phyloP scores from a whole-genome alignment of 352 stramenopile species.

The Globisporangium spinosum region DNA sequence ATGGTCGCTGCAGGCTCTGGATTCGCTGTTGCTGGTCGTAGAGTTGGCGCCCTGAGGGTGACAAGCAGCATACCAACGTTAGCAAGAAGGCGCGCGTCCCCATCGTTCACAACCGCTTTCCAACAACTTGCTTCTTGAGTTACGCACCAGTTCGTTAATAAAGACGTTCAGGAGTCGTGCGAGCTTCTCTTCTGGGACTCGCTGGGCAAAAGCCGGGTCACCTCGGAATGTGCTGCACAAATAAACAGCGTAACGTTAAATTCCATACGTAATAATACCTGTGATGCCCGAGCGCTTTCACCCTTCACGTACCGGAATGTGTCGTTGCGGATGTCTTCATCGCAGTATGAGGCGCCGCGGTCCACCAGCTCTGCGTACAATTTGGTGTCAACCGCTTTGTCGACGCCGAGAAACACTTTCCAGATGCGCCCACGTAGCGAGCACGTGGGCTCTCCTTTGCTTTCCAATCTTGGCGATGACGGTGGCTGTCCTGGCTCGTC shows the following conservation, averaged over 20 bases:
- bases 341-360: slow-evolving; percentile 72
- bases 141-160: slow-evolving; percentile 72
- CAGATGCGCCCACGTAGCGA: slow-evolving; percentile 84
- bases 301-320: slow-evolving; percentile 57
- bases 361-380: slow-evolving; percentile 71
- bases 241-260: neutral
- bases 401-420: slow-evolving; percentile 86
- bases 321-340: slow-evolving; percentile 90
- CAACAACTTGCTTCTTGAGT: no score
- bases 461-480: neutral
- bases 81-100: neutral
- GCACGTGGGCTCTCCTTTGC: slow-evolving; percentile 24
- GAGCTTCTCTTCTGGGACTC: slow-evolving; percentile 90
- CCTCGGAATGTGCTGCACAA: slow-evolving; percentile 72
- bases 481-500: neutral
- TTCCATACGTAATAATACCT: no score
- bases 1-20: slow-evolving; percentile 21
- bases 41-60: slow-evolving; percentile 26
- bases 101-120: no score
- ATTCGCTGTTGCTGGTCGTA: slow-evolving; percentile 19
- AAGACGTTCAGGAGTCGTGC: slow-evolving; percentile 90
- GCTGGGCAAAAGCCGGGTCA: slow-evolving; percentile 82
- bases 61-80: neutral
- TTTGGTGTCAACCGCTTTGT: slow-evolving; percentile 47
- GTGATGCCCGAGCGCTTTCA: neutral